Evolutionary conservation across 2,329 filamentous ascomycete species (phyloP).

Genomic region (Fusarium nodosum): DNA sequence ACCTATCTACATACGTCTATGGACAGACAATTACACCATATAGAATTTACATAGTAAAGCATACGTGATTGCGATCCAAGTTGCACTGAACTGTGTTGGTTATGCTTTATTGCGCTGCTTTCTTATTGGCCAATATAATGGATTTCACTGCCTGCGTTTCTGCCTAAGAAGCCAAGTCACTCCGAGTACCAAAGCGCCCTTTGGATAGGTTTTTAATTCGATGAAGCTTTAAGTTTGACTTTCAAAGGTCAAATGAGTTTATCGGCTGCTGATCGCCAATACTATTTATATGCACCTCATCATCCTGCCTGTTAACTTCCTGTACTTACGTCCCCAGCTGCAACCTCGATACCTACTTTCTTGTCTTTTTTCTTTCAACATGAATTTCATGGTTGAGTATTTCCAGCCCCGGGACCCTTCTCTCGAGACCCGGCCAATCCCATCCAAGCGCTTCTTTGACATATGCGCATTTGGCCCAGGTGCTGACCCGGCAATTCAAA

Average conservation of each 20-base stretch:
- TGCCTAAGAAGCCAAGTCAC: conserved; percentile 16
- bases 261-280: background rate
- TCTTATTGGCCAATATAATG: conserved; percentile 12
- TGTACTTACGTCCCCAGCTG: background rate
- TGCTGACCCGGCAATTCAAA: conserved; percentile 9
- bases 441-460: conserved; percentile 21
- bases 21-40: background rate
- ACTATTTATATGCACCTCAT: conserved; percentile 5
- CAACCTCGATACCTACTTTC: background rate
- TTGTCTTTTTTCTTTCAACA: background rate
- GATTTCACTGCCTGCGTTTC: conserved; percentile 17
- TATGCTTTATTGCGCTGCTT: background rate
- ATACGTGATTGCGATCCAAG: background rate
- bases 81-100: background rate
- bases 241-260: background rate
- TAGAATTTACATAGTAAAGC: background rate
- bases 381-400: background rate
- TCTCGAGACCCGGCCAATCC: conserved; percentile 15
- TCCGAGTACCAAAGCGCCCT: conserved; percentile 8
- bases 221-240: background rate
- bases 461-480: conserved; percentile 28
- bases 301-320: background rate
- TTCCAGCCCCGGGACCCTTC: conserved; percentile 21
- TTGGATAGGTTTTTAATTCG: background rate
- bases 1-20: background rate